Percentiles rank a stretch among this genome's conserved stretches.
phyloP scores from a whole-genome alignment of 2,329 filamentous ascomycete species.

The Alternaria gaisen region DNA sequence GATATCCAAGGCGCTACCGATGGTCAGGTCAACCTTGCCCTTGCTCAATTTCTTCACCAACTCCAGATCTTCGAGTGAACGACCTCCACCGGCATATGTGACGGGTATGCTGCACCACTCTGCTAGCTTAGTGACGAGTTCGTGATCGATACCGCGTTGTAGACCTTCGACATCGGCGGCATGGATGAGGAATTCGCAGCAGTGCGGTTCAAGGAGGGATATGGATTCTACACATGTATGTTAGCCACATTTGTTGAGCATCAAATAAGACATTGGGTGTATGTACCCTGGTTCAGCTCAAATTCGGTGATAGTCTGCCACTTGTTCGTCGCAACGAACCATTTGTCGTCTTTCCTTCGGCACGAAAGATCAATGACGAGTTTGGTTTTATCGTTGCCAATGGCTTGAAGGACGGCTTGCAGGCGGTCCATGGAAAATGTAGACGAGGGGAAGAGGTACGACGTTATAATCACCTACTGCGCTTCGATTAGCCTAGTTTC shows the following conservation, averaged over 20 bases:
- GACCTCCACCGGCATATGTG: conserved; percentile 95
- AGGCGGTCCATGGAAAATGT: conserved; percentile 82
- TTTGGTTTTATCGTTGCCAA: conserved; percentile 78
- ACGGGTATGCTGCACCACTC: conserved; percentile 92
- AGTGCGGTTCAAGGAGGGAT: conserved; percentile 82
- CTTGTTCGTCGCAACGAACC: conserved; percentile 99
- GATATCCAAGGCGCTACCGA: conserved; percentile 94
- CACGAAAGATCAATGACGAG: conserved; percentile 97
- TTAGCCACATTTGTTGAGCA: not conserved
- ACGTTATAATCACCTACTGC: conserved; percentile 92
- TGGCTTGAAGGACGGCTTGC: conserved; percentile 73
- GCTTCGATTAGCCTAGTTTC: conserved; percentile 5
- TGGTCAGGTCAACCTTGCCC: conserved; percentile 90
- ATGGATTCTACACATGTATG: conserved; percentile 72
- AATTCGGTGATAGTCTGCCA: conserved; percentile 99
- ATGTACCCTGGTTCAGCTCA: conserved; percentile 83
- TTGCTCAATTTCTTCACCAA: conserved; percentile 79
- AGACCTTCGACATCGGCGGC: conserved; percentile 96
- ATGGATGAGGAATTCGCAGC: conserved; percentile 96
- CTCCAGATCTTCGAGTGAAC: conserved; percentile 81
- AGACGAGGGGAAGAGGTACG: conserved; percentile 87
- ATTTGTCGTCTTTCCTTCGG: conserved; percentile 75
- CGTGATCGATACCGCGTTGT: conserved; percentile 88
- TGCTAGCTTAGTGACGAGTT: conserved; percentile 77
- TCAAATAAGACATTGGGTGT: not conserved